A percentile compares a stretch with the other conserved stretches of the same genome.
phyloP scores from a whole-genome alignment of 129 eudicot genomes.

The Flaveria ramosissima region DNA sequence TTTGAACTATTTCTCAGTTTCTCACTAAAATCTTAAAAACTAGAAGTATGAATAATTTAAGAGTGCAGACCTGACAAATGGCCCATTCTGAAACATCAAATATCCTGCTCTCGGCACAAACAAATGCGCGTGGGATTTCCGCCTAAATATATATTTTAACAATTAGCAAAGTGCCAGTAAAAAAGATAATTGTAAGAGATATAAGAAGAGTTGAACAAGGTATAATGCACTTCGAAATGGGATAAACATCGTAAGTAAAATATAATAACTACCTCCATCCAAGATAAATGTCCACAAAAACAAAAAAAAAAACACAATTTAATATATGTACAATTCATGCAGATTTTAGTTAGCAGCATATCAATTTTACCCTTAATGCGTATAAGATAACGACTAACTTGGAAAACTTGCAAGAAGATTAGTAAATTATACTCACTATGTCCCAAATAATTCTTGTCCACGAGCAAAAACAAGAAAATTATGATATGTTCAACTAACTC shows the following conservation, averaged over 20 bases:
- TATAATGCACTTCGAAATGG: too few species aligned
- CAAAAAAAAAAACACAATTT: neutral
- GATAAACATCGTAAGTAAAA: neutral
- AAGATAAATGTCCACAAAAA: neutral
- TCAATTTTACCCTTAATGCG: neutral
- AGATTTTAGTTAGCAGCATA: neutral
- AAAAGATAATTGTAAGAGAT: neutral
- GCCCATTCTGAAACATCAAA: constrained; percentile 99
- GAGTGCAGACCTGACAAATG: constrained; percentile 79
- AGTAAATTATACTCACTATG: too few species aligned
- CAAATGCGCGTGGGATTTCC: constrained; percentile 95
- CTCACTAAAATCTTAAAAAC: neutral
- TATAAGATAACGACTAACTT: neutral
- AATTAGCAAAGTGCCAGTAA: constrained; percentile 12
- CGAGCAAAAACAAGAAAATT: neutral
- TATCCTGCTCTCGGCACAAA: constrained; percentile 94
- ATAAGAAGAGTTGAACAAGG: neutral
- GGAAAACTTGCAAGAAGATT: neutral
- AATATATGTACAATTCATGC: neutral
- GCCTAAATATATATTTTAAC: constrained; percentile 38
- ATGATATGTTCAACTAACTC: neutral
- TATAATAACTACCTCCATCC: neutral
- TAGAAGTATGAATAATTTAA: neutral
- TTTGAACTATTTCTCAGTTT: neutral
- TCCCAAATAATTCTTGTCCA: neutral